A percentile compares a stretch with the other conserved stretches of the same genome.
Conservation (phyloP, 1,139 yeast species). For the Yamadazyma dendronema region DNA sequence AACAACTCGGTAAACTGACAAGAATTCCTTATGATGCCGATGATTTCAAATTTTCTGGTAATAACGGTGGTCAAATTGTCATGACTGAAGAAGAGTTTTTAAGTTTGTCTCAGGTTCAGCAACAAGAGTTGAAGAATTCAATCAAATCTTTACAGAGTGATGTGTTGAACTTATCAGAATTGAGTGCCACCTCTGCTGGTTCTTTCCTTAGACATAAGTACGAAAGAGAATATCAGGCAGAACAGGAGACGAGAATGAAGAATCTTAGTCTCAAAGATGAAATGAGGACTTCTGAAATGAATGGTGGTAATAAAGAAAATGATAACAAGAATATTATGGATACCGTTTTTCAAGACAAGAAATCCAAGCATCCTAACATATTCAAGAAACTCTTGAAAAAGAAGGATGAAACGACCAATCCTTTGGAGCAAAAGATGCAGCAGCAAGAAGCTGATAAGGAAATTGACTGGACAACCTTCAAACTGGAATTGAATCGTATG, state of each 20-base stretch:
- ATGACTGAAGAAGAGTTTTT: constrained; percentile 32
- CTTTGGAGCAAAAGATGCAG: constrained; percentile 35
- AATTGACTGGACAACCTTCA: constrained; percentile 42
- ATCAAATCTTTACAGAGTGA: constrained; percentile 47
- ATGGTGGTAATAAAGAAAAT: constrained; percentile 13
- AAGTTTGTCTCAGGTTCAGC: constrained; percentile 31
- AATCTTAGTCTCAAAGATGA: constrained; percentile 20
- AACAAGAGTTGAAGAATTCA: constrained; percentile 42
- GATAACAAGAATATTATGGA: constrained; percentile 35
- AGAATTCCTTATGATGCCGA: constrained; percentile 40
- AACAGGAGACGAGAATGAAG: constrained; percentile 23
- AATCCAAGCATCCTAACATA: constrained; percentile 48
- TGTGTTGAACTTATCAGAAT: constrained; percentile 54
- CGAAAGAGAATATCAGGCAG: constrained; percentile 35
- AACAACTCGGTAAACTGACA: not conserved
- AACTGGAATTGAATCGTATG: constrained; percentile 67
- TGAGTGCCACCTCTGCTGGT: constrained; percentile 89
- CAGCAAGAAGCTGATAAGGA: constrained; percentile 24
- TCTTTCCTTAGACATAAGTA: constrained; percentile 72
- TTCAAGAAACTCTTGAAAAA: constrained; percentile 51
- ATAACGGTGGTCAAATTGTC: constrained; percentile 13
- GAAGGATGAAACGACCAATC: constrained; percentile 27
- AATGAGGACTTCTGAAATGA: constrained; percentile 13
- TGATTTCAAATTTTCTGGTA: constrained; percentile 34
- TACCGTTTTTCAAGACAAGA: constrained; percentile 45